phyloP scores from a whole-genome alignment of 176 grass and related monocot genomes.

The Ensete glaucum region DNA sequence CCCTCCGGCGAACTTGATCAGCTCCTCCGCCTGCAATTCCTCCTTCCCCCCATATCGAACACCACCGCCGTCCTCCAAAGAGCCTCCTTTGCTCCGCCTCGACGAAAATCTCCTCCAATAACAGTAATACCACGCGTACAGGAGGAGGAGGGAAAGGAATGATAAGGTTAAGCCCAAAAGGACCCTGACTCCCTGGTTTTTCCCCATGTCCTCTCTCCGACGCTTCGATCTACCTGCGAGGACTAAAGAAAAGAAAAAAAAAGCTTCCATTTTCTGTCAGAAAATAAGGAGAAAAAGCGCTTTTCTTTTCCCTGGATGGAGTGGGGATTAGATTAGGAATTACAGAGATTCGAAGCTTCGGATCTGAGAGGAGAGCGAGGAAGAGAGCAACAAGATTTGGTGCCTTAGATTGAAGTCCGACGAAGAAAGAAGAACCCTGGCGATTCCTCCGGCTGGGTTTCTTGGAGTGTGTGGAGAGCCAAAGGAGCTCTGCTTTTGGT shows the following conservation, averaged over 20 bases:
- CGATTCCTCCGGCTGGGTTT: neutral
- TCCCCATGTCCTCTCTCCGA: slow-evolving; percentile 19
- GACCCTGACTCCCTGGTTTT: slow-evolving; percentile 18
- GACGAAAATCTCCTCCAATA: slow-evolving; percentile 18
- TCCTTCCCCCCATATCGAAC: neutral
- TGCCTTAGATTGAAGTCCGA: neutral
- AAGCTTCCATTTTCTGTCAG: neutral
- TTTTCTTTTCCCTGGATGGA: neutral
- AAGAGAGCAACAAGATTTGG: neutral
- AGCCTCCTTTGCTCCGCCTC: slow-evolving; percentile 1
- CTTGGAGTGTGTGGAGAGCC: neutral
- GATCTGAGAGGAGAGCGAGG: neutral
- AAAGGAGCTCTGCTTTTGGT: neutral
- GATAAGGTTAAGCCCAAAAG: slow-evolving; percentile 23
- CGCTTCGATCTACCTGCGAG: neutral
- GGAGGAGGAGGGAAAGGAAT: slow-evolving; percentile 30
- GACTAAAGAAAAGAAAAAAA: neutral
- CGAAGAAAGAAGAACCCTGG: neutral
- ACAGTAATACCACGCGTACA: slow-evolving; percentile 29
- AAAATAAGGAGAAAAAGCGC: neutral
- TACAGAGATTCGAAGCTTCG: neutral
- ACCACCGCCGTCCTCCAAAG: slow-evolving; percentile 20
- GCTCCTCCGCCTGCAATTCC: slow-evolving; percentile 28
- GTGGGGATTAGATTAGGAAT: neutral
- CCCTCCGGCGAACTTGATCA: slow-evolving; percentile 64